These are phyloP conservation scores for Myxozyma vanderwaltii DNA, from an alignment of 805 yeast species.

Conservation along the genomic window DNA sequence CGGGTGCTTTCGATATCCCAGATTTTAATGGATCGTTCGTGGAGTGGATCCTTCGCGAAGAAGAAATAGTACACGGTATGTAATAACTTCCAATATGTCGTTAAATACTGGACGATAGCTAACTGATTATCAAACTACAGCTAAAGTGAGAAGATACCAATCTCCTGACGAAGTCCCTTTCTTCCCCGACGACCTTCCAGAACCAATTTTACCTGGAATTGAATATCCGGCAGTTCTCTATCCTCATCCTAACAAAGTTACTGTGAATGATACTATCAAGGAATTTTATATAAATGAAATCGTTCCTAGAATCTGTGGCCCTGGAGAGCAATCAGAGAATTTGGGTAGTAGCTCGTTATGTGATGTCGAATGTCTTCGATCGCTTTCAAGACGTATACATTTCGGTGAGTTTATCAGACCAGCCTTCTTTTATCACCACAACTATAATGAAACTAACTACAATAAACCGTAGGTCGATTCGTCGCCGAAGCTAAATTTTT, in stretches of 20 bases:
- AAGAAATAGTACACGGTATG: slow-evolving; percentile 63
- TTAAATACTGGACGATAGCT: slow-evolving; percentile 17
- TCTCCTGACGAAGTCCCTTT: slow-evolving; percentile 95
- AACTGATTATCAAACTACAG: slow-evolving; percentile 17
- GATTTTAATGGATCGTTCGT: slow-evolving; percentile 77
- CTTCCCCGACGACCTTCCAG: slow-evolving; percentile 65
- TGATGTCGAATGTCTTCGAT: slow-evolving; percentile 86
- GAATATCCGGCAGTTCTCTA: slow-evolving; percentile 81
- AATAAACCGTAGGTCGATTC: slow-evolving; percentile 48
- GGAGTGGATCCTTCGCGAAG: slow-evolving; percentile 79
- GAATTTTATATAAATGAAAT: slow-evolving; percentile 69
- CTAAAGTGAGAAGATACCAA: slow-evolving; percentile 85
- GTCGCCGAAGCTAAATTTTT: slow-evolving; percentile 95
- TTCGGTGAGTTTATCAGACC: slow-evolving; percentile 75
- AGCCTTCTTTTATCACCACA: background rate
- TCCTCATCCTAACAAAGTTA: slow-evolving; percentile 69
- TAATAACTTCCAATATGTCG: background rate
- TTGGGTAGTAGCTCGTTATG: slow-evolving; percentile 81
- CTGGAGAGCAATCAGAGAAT: slow-evolving; percentile 74
- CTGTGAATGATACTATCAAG: slow-evolving; percentile 71
- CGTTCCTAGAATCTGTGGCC: slow-evolving; percentile 52
- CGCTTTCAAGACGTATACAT: slow-evolving; percentile 88
- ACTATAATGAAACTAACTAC: background rate
- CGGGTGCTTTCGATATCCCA: slow-evolving; percentile 57
- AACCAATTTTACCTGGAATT: slow-evolving; percentile 76